phyloP scores from a whole-genome alignment of 352 stramenopile genomes.

The Pythium dissimile region DNA sequence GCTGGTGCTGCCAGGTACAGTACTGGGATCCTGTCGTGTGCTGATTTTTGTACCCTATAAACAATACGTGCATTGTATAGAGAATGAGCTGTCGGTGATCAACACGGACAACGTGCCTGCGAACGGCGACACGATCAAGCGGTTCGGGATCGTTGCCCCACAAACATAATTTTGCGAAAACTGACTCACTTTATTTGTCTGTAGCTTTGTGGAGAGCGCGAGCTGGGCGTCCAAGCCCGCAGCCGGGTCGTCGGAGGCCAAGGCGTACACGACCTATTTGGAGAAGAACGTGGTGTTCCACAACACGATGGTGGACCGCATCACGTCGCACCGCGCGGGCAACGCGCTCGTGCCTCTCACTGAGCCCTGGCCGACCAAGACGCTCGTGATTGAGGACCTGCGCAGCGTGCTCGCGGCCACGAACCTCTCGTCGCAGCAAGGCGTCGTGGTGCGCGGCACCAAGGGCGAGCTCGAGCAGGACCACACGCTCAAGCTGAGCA shows the following conservation, averaged over 20 bases:
- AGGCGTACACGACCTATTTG: slow-evolving; percentile 41
- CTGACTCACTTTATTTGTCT: neutral
- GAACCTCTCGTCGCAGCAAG: slow-evolving; percentile 30
- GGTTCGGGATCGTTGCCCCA: slow-evolving; percentile 7
- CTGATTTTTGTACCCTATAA: no score
- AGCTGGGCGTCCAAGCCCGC: slow-evolving; percentile 26
- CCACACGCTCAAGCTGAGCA: slow-evolving; percentile 87
- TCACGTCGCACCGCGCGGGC: slow-evolving; percentile 45
- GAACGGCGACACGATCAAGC: slow-evolving; percentile 62
- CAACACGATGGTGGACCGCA: slow-evolving; percentile 85
- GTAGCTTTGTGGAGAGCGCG: slow-evolving; percentile 26
- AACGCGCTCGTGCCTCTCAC: slow-evolving; percentile 51
- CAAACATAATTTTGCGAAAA: neutral
- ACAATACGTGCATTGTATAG: slow-evolving; percentile 15
- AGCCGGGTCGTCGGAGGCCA: slow-evolving; percentile 1
- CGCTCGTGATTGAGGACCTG: slow-evolving; percentile 69
- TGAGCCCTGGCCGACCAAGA: slow-evolving; percentile 60
- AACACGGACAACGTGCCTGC: slow-evolving; percentile 79
- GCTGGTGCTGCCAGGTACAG: slow-evolving; percentile 32
- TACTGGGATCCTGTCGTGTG: no score
- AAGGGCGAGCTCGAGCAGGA: slow-evolving; percentile 61
- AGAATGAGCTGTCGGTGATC: slow-evolving; percentile 57
- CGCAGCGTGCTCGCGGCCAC: slow-evolving; percentile 28
- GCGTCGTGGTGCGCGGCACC: slow-evolving; percentile 43
- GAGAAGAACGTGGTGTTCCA: slow-evolving; percentile 58